Percentiles rank a stretch among this genome's conserved stretches.
Conservation (phyloP, 352 stramenopile genomes). For the Globisporangium rhizosaccharum region DNA sequence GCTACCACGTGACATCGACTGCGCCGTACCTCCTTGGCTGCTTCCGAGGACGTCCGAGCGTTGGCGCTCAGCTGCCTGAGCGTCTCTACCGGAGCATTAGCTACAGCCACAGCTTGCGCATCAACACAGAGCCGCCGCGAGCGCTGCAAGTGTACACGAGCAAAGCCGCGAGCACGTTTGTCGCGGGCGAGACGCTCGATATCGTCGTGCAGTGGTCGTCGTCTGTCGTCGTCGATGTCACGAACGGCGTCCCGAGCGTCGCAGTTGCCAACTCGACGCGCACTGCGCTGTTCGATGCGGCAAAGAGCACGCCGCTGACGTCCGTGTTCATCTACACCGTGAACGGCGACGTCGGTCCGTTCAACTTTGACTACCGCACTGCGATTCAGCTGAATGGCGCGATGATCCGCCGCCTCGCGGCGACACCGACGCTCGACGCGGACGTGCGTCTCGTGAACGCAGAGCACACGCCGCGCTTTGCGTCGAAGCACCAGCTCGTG, state of each 20-base stretch:
- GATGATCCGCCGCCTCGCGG: conserved; percentile 37
- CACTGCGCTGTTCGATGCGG: conserved; percentile 30
- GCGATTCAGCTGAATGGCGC: conserved; percentile 43
- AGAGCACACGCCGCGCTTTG: conserved; percentile 28
- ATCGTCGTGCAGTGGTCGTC: conserved; percentile 56
- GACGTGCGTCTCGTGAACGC: conserved; percentile 31
- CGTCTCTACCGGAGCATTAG: conserved; percentile 52
- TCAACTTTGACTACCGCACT: conserved; percentile 39
- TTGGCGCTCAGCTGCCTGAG: background rate
- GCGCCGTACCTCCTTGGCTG: conserved; percentile 65
- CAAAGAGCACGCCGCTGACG: conserved; percentile 27
- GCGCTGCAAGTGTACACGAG: conserved; percentile 52
- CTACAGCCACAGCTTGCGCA: conserved; percentile 38
- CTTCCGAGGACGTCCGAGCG: conserved; percentile 29
- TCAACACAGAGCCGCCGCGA: conserved; percentile 41
- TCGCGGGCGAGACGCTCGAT: conserved; percentile 56
- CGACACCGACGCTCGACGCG: conserved; percentile 27
- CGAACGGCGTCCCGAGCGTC: conserved; percentile 27
- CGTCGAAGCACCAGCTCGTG: conserved; percentile 57
- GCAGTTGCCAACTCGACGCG: conserved; percentile 31
- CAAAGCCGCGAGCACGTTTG: conserved; percentile 48
- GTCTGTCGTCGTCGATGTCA: conserved; percentile 30
- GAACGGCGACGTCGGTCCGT: conserved; percentile 18
- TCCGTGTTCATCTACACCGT: conserved; percentile 56
- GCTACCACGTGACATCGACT: conserved; percentile 52